Evolutionary conservation across 2,329 filamentous ascomycete genomes (phyloP), one percentile per base, ranked within the genome.

Genomic region (Fulvia fulva): DNA sequence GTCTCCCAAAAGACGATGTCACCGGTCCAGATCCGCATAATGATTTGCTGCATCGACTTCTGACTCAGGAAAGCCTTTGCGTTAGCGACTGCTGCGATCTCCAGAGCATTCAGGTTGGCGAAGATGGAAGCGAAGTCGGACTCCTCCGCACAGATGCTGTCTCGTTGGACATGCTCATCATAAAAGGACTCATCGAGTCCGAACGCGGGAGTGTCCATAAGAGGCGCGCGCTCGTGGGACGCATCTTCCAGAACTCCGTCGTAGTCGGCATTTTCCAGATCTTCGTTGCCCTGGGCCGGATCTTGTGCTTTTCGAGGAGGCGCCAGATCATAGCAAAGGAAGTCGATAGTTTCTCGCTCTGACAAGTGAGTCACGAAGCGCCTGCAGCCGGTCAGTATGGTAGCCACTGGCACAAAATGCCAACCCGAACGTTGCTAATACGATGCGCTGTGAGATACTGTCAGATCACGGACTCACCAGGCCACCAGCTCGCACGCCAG

Each of bases 1-100:
- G 80, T 84, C 60, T 91, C 87, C 91, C 90, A 96, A 72, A 95
- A 94, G 37, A 92, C 83, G 60, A 96, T 91, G 64, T 92, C 87
- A 47, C 91, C 91, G 62, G 87, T 85, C 90, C 91, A 95, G 55
- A 96, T 89, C 51, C 88, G 88, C 47, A 88, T 87, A 61, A 96
- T 84, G 64, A 95, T 88, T 67, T 88, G 89, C 70, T 96, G 91
- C 11, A 95, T 88, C 2, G 89, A 83, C 59, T 83, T 82, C 72
- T 95, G 90, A 68, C 87, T 87, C 34, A 96, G 81, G 65, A 96
- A 95, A 47, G 88, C 88, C 76, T 96, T 96, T 28, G 90, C 89
- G 58, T 89, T 83, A 12, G 87, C 87, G 21, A 95, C 85, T 47
- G 88, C 87, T 25, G 90, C 91, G 67, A 96, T 92, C 71, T 96